These are phyloP conservation scores for Sarocladiaceae sp. DNA, from an alignment of 2,329 filamentous ascomycete species.

Conservation along the genomic window DNA sequence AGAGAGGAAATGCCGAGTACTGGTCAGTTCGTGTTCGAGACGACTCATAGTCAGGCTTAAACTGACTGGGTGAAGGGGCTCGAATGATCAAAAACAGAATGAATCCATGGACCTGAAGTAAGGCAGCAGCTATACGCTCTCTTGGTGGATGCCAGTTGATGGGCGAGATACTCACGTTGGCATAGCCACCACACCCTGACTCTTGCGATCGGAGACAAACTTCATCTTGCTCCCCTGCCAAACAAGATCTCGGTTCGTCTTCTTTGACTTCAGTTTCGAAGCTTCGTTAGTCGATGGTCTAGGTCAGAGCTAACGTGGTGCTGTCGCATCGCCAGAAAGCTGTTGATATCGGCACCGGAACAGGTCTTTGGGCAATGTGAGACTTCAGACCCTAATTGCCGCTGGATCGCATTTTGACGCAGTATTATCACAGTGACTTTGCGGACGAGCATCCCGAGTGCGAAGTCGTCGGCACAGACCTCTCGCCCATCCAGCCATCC, in stretches of 20 bases:
- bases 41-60: too few species aligned
- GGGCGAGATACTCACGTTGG: conserved; percentile 17
- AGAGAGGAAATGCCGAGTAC: conserved; percentile 20
- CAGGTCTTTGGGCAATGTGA: conserved; percentile 7
- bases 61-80: conserved; percentile 4
- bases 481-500: conserved; percentile 51
- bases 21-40: conserved; percentile 15
- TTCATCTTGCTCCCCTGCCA: conserved; percentile 12
- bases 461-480: conserved; percentile 45
- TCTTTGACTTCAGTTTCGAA: not conserved
- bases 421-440: conserved; percentile 48
- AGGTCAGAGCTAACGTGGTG: too few species aligned
- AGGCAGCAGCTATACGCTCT: not conserved
- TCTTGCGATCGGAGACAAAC: conserved; percentile 15
- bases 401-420: too few species aligned
- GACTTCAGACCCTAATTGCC: not conserved
- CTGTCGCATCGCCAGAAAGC: not conserved
- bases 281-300: too few species aligned
- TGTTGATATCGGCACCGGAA: conserved; percentile 47
- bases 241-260: conserved; percentile 11
- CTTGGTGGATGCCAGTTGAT: conserved; percentile 12
- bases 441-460: conserved; percentile 35
- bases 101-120: conserved; percentile 25
- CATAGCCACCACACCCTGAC: conserved; percentile 14
- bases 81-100: conserved; percentile 25